Percentiles rank a stretch among this genome's conserved stretches.
Conservation (phyloP, 352 stramenopile species). For the Thalassiosira hispida region DNA sequence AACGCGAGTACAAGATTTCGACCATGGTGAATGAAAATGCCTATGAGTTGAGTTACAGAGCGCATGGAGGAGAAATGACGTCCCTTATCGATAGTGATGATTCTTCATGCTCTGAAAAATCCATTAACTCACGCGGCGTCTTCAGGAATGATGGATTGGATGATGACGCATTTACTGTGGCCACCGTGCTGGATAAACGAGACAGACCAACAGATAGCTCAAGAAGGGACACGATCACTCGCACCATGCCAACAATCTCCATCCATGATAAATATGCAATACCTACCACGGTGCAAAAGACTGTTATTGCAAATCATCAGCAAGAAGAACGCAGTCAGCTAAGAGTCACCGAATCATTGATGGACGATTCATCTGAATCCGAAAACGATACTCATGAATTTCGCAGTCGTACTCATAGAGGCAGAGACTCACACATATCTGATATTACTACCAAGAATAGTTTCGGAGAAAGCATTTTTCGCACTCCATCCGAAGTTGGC, state of each 20-base stretch:
- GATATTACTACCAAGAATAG: not conserved
- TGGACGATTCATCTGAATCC: conserved; percentile 34
- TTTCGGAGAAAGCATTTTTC: conserved; percentile 20
- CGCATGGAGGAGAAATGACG: conserved; percentile 2
- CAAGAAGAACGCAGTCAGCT: conserved; percentile 16
- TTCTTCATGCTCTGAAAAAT: conserved; percentile 6
- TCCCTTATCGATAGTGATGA: conserved; percentile 23
- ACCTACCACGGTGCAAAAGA: conserved; percentile 14
- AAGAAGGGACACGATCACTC: conserved; percentile 14
- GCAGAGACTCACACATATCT: not conserved
- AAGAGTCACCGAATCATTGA: conserved; percentile 31
- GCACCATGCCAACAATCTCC: conserved; percentile 10
- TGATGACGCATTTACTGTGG: not conserved
- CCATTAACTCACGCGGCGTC: not conserved
- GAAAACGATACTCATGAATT: conserved; percentile 13
- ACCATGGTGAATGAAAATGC: too few species aligned
- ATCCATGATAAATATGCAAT: conserved; percentile 31
- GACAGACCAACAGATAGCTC: conserved; percentile 5
- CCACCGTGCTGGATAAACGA: conserved; percentile 25
- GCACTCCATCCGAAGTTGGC: conserved; percentile 3
- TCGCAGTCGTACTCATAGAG: conserved; percentile 1
- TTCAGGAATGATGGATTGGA: too few species aligned
- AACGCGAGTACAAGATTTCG: too few species aligned
- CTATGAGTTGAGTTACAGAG: not conserved
- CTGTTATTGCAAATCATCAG: conserved; percentile 4